These are phyloP conservation scores for Musa beccarii DNA, from an alignment of 176 grass and related monocot species.

Conservation along the genomic window DNA sequence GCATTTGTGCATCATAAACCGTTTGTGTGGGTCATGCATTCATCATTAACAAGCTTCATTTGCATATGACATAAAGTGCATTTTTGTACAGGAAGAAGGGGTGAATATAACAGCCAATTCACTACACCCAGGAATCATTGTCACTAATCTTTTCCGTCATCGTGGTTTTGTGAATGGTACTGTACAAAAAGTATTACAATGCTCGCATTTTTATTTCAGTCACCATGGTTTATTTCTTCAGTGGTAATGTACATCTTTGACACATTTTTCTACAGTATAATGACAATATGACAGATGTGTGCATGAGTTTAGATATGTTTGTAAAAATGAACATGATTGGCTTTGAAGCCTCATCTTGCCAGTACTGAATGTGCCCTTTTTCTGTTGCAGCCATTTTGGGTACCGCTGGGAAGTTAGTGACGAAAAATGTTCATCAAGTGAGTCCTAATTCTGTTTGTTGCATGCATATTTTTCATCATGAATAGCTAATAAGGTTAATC, in stretches of 20 bases:
- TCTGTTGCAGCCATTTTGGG: neutral
- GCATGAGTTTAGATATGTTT: too few species aligned
- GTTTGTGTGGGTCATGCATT: neutral
- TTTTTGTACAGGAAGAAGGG: slow-evolving; percentile 31
- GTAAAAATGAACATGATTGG: too few species aligned
- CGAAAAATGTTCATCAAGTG: slow-evolving; percentile 1
- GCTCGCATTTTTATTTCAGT: neutral
- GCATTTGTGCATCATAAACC: too few species aligned
- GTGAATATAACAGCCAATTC: slow-evolving; percentile 84
- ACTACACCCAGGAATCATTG: slow-evolving; percentile 78
- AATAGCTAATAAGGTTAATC: too few species aligned
- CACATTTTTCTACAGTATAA: too few species aligned
- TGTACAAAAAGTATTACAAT: neutral
- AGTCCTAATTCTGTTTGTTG: neutral
- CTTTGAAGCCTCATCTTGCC: neutral
- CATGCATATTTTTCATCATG: neutral
- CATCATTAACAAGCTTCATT: neutral
- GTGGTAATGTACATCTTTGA: too few species aligned
- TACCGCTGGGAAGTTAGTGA: neutral
- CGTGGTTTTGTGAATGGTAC: slow-evolving; percentile 72
- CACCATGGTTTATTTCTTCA: too few species aligned
- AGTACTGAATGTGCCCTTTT: neutral
- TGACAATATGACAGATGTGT: too few species aligned
- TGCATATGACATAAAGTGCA: too few species aligned
- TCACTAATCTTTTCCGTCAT: slow-evolving; percentile 76